Evolutionary conservation across 805 yeast genomes (phyloP).

Genomic region (Hemisphaericaspora nanyangensis): DNA sequence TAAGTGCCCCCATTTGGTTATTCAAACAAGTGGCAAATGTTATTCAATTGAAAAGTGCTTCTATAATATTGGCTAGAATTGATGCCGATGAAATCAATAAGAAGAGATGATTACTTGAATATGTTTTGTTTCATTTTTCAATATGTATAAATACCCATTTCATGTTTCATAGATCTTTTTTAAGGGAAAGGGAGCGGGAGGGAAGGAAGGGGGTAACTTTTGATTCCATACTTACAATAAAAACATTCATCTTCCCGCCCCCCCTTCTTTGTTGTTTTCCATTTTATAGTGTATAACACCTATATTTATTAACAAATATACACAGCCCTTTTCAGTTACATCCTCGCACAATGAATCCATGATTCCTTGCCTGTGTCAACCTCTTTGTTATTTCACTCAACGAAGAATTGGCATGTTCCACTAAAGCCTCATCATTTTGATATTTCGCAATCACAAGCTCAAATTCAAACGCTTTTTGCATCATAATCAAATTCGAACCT

Average conservation of each 20-base stretch:
- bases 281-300: too few relatives aligned
- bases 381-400: slow-evolving; percentile 24
- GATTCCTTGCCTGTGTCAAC: slow-evolving; percentile 25
- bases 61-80: slow-evolving; percentile 67
- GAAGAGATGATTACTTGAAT: slow-evolving; percentile 22
- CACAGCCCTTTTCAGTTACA: too few relatives aligned
- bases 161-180: too few relatives aligned
- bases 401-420: slow-evolving; percentile 26
- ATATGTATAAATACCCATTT: background rate
- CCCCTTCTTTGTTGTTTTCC: too few relatives aligned
- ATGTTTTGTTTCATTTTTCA: background rate
- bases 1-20: slow-evolving; percentile 80
- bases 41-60: slow-evolving; percentile 84
- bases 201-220: too few relatives aligned
- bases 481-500: slow-evolving; percentile 33
- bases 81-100: slow-evolving; percentile 53
- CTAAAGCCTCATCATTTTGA: slow-evolving; percentile 25
- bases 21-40: slow-evolving; percentile 90
- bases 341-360: slow-evolving; percentile 18
- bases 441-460: slow-evolving; percentile 34
- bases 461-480: slow-evolving; percentile 36
- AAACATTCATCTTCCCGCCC: too few relatives aligned
- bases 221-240: too few relatives aligned
- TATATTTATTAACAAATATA: too few relatives aligned
- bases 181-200: too few relatives aligned